Conservation (phyloP, 768 basidiomycete genomes). For the Roridomyces roridus region DNA sequence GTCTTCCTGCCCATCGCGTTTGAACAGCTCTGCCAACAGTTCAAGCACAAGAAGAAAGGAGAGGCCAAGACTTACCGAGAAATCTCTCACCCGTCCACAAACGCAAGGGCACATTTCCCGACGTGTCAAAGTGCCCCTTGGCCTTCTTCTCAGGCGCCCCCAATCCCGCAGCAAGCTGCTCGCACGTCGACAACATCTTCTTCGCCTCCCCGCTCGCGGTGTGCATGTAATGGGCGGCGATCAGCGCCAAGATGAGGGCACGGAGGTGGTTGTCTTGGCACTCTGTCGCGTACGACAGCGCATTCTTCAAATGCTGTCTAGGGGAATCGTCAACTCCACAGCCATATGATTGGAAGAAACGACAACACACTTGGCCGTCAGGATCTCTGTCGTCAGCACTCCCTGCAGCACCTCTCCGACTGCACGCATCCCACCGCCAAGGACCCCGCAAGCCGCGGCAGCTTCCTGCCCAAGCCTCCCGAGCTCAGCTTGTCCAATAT, state of each 20-base stretch:
- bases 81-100: conserved; percentile 78
- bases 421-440: conserved; percentile 61
- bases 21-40: conserved; percentile 56
- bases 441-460: conserved; percentile 49
- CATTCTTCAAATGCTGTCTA: conserved; percentile 65
- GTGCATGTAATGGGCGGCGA: conserved; percentile 73
- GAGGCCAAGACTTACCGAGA: conserved; percentile 51
- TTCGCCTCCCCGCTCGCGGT: conserved; percentile 74
- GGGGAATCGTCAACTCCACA: background rate
- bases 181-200: conserved; percentile 68
- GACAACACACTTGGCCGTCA: conserved; percentile 63
- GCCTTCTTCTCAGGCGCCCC: conserved; percentile 48
- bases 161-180: conserved; percentile 74
- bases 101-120: conserved; percentile 70
- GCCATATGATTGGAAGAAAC: conserved; percentile 17
- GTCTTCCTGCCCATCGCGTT: conserved; percentile 57
- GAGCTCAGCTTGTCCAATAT: conserved; percentile 36
- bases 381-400: conserved; percentile 58
- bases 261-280: conserved; percentile 78
- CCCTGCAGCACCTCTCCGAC: conserved; percentile 63
- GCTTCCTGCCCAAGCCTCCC: conserved; percentile 42
- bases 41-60: background rate
- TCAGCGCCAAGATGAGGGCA: conserved; percentile 69
- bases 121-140: conserved; percentile 31
- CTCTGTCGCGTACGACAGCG: conserved; percentile 60